Conservation (phyloP, 306 rosid species). For the Dryas drummondii region DNA sequence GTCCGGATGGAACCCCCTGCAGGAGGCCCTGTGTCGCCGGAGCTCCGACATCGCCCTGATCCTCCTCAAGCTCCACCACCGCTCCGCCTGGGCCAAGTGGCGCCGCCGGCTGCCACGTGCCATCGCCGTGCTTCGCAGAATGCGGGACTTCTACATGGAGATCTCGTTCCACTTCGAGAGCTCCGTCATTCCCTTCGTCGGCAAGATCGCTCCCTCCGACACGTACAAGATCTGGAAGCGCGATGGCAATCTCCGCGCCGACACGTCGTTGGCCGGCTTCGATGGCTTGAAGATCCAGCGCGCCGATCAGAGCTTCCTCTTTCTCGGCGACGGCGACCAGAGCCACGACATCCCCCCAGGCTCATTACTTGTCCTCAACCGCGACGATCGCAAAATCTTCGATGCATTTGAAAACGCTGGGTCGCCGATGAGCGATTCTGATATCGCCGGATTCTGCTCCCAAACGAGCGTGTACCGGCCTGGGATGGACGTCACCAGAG, state of each 20-base stretch:
- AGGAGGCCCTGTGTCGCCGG: constrained; percentile 85
- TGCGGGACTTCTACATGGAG: constrained; percentile 99
- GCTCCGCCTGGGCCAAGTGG: constrained; percentile 90
- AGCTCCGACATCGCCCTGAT: constrained; percentile 65
- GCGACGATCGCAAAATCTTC: constrained; percentile 61
- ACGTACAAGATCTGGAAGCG: constrained; percentile 96
- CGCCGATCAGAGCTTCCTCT: constrained; percentile 93
- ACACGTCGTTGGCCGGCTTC: constrained; percentile 81
- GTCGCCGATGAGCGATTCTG: constrained; percentile 73
- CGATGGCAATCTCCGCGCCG: constrained; percentile 85
- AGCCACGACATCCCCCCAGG: constrained; percentile 52
- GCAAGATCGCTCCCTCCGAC: constrained; percentile 87
- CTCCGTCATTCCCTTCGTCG: constrained; percentile 93
- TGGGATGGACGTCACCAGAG: constrained; percentile 91
- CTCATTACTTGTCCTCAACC: constrained; percentile 71
- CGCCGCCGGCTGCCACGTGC: constrained; percentile 84
- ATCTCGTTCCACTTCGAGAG: constrained; percentile 89
- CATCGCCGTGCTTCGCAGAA: constrained; percentile 72
- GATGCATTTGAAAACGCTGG: constrained; percentile 91
- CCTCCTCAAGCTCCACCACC: constrained; percentile 75
- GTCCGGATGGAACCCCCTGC: constrained; percentile 82
- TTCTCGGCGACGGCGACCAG: constrained; percentile 79
- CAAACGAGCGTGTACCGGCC: constrained; percentile 89
- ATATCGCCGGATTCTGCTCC: constrained; percentile 70
- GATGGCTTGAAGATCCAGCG: constrained; percentile 94